Conservation (phyloP, 2,329 filamentous ascomycete genomes). For the Diaporthe batatas region DNA sequence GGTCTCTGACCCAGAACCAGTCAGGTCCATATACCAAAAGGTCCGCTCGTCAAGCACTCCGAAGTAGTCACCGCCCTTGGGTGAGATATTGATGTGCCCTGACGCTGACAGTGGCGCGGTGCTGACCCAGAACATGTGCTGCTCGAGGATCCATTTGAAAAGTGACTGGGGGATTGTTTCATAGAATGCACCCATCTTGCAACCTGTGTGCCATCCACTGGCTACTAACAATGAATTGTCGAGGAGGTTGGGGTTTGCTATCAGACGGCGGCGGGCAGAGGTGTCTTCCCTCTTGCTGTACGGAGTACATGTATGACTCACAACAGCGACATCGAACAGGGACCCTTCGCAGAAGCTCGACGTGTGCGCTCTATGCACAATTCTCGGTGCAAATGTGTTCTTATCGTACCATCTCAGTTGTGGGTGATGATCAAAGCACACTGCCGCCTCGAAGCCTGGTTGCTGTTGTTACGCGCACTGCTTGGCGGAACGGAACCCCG, state of each 20-base stretch:
- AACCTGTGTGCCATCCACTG: neutral
- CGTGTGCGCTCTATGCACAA: too few relatives aligned
- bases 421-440: neutral
- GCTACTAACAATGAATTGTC: neutral
- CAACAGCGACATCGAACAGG: conserved; percentile 20
- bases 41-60: conserved; percentile 69
- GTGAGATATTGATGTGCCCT: conserved; percentile 80
- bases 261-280: neutral
- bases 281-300: neutral
- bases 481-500: neutral
- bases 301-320: too few relatives aligned
- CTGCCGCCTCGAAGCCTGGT: neutral
- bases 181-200: conserved; percentile 40
- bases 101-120: conserved; percentile 76
- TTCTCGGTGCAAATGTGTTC: neutral
- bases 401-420: neutral
- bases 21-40: conserved; percentile 80
- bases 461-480: neutral
- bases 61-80: conserved; percentile 78
- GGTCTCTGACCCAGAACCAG: conserved; percentile 82
- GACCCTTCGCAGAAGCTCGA: neutral
- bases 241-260: neutral
- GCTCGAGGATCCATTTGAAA: conserved; percentile 72
- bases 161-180: conserved; percentile 64
- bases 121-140: conserved; percentile 82